Conservation (phyloP, 2,329 filamentous ascomycete species). For the Elsinoe australis region DNA sequence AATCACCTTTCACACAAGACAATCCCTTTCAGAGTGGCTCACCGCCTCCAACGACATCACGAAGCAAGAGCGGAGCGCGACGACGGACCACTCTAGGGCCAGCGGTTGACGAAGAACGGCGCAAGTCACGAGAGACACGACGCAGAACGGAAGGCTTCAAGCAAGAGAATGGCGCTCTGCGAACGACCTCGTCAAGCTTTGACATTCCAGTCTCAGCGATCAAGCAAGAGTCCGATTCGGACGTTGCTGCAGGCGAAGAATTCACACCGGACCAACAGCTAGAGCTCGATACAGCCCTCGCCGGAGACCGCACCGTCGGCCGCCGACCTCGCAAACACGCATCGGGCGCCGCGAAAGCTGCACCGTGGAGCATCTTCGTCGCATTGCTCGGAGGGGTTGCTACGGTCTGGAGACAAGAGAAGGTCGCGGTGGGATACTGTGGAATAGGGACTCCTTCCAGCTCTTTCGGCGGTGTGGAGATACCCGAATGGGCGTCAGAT, state of each 20-base stretch:
- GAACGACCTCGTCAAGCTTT: constrained; percentile 43
- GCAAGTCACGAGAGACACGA: constrained; percentile 37
- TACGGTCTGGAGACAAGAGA: constrained; percentile 86
- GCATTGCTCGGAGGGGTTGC: constrained; percentile 65
- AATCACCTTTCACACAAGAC: constrained; percentile 73
- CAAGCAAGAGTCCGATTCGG: constrained; percentile 26
- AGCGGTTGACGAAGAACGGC: constrained; percentile 33
- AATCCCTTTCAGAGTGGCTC: constrained; percentile 90
- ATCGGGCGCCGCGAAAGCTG: constrained; percentile 48
- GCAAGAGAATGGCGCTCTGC: constrained; percentile 48
- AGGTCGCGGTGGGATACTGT: constrained; percentile 92
- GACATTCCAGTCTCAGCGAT: constrained; percentile 47
- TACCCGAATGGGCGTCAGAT: constrained; percentile 65
- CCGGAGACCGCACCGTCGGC: constrained; percentile 23
- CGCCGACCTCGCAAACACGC: constrained; percentile 15
- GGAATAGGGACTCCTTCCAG: constrained; percentile 62
- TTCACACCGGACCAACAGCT: constrained; percentile 87
- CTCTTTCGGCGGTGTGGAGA: constrained; percentile 51
- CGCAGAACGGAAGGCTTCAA: constrained; percentile 37
- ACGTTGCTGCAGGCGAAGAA: constrained; percentile 68
- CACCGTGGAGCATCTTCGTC: constrained; percentile 63
- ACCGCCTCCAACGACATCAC: constrained; percentile 50
- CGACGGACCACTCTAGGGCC: constrained; percentile 46
- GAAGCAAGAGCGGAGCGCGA: constrained; percentile 37
- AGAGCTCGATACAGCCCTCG: constrained; percentile 66